Conservation (phyloP, 106 monocot species). For the Allium cepa region DNA sequence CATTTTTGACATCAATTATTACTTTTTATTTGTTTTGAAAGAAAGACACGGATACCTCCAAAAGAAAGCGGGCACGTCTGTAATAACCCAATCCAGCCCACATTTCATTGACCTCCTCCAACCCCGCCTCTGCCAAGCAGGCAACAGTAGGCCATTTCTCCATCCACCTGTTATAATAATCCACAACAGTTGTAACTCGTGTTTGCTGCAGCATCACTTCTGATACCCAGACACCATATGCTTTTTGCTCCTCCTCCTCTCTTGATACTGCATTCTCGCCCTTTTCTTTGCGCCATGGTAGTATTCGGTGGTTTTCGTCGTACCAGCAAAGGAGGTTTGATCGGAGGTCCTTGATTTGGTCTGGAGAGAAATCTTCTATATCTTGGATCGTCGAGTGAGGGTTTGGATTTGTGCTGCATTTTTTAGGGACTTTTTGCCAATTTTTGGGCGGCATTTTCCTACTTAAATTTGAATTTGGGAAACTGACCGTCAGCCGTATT, state of each 20-base stretch:
- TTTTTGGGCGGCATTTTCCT: no score
- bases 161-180: constrained; percentile 89
- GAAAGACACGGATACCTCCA: constrained; percentile 50
- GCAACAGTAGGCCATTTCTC: constrained; percentile 64
- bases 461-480: no score
- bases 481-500: no score
- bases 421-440: neutral
- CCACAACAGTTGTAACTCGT: constrained; percentile 53
- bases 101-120: constrained; percentile 97
- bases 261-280: neutral
- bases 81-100: constrained; percentile 98
- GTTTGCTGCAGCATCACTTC: constrained; percentile 99
- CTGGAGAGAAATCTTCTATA: constrained; percentile 62
- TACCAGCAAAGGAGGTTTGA: constrained; percentile 77
- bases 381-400: constrained; percentile 8
- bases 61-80: constrained; percentile 71
- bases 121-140: constrained; percentile 53
- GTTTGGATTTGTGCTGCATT: neutral
- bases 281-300: constrained; percentile 58
- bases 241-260: constrained; percentile 27
- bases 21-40: no score
- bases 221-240: constrained; percentile 94
- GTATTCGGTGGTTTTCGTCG: constrained; percentile 47
- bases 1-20: no score
- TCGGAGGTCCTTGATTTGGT: constrained; percentile 23